Base-by-base conservation (phyloP, 495 filamentous ascomycete genomes). In the Friedmanniomyces endolithicus region DNA sequence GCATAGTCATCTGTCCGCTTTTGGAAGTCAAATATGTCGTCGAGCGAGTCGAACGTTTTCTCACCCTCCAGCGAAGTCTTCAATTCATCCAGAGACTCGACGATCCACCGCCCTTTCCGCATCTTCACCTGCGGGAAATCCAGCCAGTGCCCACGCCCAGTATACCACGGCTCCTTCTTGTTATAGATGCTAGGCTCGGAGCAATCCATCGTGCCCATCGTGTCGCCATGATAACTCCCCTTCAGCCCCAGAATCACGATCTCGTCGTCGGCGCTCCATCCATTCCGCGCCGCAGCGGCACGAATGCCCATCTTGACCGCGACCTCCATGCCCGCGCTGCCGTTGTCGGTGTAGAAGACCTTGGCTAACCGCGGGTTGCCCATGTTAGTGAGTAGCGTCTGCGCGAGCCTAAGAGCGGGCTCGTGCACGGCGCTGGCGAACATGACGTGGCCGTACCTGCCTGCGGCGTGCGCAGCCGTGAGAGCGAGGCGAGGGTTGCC, bases 401-500 rank as follows among this genome's bases (percentile, higher is more conserved):
- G 74, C 0, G 85, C 82, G 9, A 90, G 73, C 19, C 69, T 65
- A 0, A 88, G 65, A 0, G 84, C 86, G 0, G 86, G 86, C 57
- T 85, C 75, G 53, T 90, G 84, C 17, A 87, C 73, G 1, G 82
- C 77, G 0, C 78, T 79, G 0, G 85, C 81, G 60, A 90, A 88
- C 83, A 88, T 90, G 23, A 90, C 84, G 66, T 90, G 86, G 1
- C 86, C 86, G 61, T 90, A 90, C 23, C 85, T 76, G n/a, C 86
- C 85, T 2, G 86, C 83, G 0, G 86, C 86, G 64, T 88, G 84
- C 1, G 86, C 84, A 3, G 84, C 84, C 0, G 83, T 77, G 6
- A 88, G 74, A 8, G 83, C 72, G 6, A 90, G 72, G 0, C 70
- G 65, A 0, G 83, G 78, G 57, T 84, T 86, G 14, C 79, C 83